These are phyloP conservation scores for Puccinia triticina DNA, from an alignment of 1,284 basidiomycete genomes.

Conservation along the genomic window DNA sequence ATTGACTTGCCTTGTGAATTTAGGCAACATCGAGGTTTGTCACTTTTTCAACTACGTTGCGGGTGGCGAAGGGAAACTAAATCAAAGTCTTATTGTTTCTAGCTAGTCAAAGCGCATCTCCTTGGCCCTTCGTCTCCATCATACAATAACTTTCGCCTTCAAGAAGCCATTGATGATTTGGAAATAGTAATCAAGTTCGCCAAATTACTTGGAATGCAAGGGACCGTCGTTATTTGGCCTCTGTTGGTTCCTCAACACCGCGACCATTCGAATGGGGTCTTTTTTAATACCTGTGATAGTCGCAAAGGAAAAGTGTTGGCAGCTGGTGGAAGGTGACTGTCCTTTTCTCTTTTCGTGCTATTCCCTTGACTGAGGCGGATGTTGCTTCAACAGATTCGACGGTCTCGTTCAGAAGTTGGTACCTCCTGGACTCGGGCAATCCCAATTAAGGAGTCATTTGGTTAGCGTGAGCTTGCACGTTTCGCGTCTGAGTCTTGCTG, in stretches of 20 bases:
- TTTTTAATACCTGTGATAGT: conserved; percentile 64
- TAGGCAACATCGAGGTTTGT: conserved; percentile 37
- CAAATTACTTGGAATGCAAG: conserved; percentile 62
- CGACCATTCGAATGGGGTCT: conserved; percentile 64
- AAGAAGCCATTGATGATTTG: conserved; percentile 61
- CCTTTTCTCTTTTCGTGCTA: conserved; percentile 39
- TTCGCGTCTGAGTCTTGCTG: conserved; percentile 62
- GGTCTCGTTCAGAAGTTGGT: conserved; percentile 64
- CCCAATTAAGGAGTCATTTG: conserved; percentile 37
- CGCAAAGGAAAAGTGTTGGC: conserved; percentile 64
- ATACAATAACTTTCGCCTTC: conserved; percentile 54
- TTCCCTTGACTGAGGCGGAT: not conserved
- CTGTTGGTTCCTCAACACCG: conserved; percentile 60
- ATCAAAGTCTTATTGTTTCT: not conserved
- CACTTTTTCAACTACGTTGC: not conserved
- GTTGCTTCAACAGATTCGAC: conserved; percentile 62
- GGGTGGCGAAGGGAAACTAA: not conserved
- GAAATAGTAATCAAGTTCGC: conserved; percentile 61
- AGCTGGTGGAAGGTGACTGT: conserved; percentile 62
- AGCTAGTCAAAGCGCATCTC: conserved; percentile 35
- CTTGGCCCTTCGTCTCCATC: conserved; percentile 52
- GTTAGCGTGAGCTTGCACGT: conserved; percentile 50
- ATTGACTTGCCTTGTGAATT: not conserved
- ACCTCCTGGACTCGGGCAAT: conserved; percentile 52
- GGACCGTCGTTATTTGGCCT: conserved; percentile 64